Conservation (phyloP, 306 rosid genomes). For the Trichosanthes truncata region DNA sequence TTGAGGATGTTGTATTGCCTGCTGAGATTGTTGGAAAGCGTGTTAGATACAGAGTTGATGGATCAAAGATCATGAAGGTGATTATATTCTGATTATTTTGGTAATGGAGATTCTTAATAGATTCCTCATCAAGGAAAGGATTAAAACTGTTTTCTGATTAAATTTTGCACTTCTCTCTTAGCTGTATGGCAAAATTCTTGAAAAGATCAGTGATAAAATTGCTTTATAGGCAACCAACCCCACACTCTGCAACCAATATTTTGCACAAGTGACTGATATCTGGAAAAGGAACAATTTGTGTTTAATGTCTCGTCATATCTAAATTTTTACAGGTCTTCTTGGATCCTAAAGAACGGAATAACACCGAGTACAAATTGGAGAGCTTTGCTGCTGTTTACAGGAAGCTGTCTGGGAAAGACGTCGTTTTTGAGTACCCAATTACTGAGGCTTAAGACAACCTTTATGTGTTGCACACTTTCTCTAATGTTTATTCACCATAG, state of each 20-base stretch:
- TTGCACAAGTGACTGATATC: neutral
- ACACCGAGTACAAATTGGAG: slow-evolving; percentile 76
- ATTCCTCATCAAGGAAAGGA: neutral
- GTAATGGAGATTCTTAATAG: neutral
- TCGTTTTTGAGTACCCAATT: slow-evolving; percentile 66
- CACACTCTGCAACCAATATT: neutral
- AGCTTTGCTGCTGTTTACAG: slow-evolving; percentile 72
- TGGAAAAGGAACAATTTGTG: neutral
- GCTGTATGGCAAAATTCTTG: neutral
- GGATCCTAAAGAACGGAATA: slow-evolving; percentile 83
- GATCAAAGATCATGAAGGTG: slow-evolving; percentile 84
- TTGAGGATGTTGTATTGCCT: slow-evolving; percentile 78
- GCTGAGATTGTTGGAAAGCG: slow-evolving; percentile 97
- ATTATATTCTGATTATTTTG: neutral
- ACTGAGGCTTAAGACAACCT: slow-evolving; percentile 37
- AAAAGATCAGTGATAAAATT: neutral
- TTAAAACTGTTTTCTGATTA: neutral
- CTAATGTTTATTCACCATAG: neutral
- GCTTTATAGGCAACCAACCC: neutral
- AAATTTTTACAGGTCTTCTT: slow-evolving; percentile 42
- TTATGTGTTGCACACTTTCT: neutral
- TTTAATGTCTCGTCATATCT: neutral
- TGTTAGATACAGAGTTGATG: slow-evolving; percentile 53
- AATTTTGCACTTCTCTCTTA: neutral
- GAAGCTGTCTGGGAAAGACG: slow-evolving; percentile 83